phyloP scores from a whole-genome alignment of 1,284 basidiomycete genomes.

The Tilletia caries region DNA sequence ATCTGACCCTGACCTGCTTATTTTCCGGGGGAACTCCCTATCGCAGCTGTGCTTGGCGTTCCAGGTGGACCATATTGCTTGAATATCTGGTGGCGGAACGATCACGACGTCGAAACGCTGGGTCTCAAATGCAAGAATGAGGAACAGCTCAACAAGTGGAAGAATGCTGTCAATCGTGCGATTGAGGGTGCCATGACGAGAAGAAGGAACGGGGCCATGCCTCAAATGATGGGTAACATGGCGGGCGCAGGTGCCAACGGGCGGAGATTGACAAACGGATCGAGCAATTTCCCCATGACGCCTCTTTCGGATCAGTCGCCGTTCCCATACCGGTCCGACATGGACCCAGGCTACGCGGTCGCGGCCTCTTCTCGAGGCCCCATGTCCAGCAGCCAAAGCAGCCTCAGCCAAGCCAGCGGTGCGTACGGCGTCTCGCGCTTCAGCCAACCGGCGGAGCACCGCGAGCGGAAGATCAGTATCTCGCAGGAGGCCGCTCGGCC shows the following conservation, averaged over 20 bases:
- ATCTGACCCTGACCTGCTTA: too few species aligned
- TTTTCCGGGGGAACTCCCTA: constrained; percentile 28
- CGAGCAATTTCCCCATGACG: constrained; percentile 43
- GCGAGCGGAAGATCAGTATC: constrained; percentile 32
- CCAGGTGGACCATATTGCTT: constrained; percentile 57
- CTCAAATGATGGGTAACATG: constrained; percentile 39
- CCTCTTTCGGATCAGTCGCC: constrained; percentile 37
- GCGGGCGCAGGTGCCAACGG: constrained; percentile 37
- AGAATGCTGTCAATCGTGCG: constrained; percentile 78
- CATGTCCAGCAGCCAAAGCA: background rate
- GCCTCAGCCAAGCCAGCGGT: background rate
- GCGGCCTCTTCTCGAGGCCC: background rate
- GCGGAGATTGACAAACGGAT: constrained; percentile 30
- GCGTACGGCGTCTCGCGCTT: constrained; percentile 4
- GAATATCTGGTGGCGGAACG: constrained; percentile 89
- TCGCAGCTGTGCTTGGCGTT: constrained; percentile 20
- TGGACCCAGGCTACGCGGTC: constrained; percentile 3
- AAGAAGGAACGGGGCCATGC: too few species aligned
- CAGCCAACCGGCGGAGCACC: constrained; percentile 36
- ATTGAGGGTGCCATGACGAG: constrained; percentile 62
- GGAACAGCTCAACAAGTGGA: constrained; percentile 90
- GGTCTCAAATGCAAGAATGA: constrained; percentile 87
- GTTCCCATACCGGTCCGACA: constrained; percentile 14
- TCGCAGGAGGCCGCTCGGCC: constrained; percentile 26
- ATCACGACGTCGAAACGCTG: constrained; percentile 85